Evolutionary conservation across 345 rosid species (phyloP), one percentile per base, ranked within the genome.

Genomic region (Boechera stricta): DNA sequence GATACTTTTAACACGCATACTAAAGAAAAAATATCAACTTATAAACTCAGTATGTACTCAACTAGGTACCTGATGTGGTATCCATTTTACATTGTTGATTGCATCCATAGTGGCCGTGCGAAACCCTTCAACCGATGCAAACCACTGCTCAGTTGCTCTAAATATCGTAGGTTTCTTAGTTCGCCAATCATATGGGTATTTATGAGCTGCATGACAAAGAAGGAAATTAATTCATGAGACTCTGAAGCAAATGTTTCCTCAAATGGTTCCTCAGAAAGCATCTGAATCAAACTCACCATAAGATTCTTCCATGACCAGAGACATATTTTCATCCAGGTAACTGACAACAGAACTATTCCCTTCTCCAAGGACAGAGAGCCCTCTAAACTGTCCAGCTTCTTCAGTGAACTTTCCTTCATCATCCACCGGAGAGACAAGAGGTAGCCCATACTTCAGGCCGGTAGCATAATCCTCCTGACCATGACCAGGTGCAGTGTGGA

Each of bases 81-180:
- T 71, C 98, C 98, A 94, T 77, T 90, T 91, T 38, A 94, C 95
- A 36, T 80, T 82, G 51, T 82, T 77, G 84, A 94, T 89, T 70
- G 98, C 97, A 77, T 88, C 93, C 93, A 90, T 82, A 45, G 97
- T 87, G 66, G 89, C 90, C 55, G 74, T 74, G 24, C 91, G 97
- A 69, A 90, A 92, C 67, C 95, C 97, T 84, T 90, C 98, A 60
- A 94, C 97, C 15, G 98, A 94, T 76, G 98, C 98, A 88, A 94
- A 94, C 98, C 98, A 94, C 76, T 94, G 98, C 85, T 94, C 97
- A 53, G 98, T 94, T 16, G 97, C 98, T 83, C 98, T 89, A 88
- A 90, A 92, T 80, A 94, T 94, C 5, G 97, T 92, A 24, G 97
- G 98, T 77, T 88, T 88, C 75, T 94, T 94, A 31, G 97, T 89